Evolutionary conservation across 805 yeast species (phyloP).

Genomic region (Hanseniaspora meyeri): DNA sequence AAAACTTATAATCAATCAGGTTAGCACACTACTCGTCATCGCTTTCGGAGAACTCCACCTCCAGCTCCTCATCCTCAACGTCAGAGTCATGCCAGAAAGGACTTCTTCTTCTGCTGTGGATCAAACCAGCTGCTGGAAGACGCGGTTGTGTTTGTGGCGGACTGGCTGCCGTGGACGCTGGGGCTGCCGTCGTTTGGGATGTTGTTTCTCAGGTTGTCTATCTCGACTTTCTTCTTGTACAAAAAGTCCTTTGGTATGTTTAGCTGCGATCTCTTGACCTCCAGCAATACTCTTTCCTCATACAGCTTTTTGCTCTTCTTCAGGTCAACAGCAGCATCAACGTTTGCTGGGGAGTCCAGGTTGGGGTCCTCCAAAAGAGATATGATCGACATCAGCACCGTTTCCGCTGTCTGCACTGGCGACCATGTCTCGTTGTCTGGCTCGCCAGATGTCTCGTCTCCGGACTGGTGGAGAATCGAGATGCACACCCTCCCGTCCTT

Average conservation of each 20-base stretch:
- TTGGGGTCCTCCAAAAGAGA: conserved; percentile 90
- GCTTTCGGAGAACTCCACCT: conserved; percentile 12
- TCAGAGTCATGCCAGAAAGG: conserved; percentile 13
- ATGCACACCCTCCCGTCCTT: conserved; percentile 88
- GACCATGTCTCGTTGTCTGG: conserved; percentile 88
- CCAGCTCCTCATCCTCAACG: conserved; percentile 11
- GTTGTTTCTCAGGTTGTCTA: neutral
- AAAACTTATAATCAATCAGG: too few species aligned
- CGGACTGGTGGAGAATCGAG: conserved; percentile 82
- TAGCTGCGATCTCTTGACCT: conserved; percentile 69
- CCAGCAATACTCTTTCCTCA: conserved; percentile 60
- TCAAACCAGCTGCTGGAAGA: neutral
- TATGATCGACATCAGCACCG: conserved; percentile 78
- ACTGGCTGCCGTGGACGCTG: neutral
- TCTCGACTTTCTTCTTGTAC: neutral
- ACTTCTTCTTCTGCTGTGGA: conserved; percentile 1
- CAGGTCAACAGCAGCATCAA: conserved; percentile 88
- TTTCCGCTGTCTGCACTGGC: conserved; percentile 84
- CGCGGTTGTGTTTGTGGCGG: neutral
- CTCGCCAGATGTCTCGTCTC: conserved; percentile 81
- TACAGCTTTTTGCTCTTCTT: conserved; percentile 69
- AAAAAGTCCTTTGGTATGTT: conserved; percentile 76
- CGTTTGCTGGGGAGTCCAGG: conserved; percentile 85
- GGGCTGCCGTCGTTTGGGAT: neutral
- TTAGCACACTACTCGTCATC: conserved; percentile 2